A percentile compares a stretch with the other conserved stretches of the same genome.
Conservation (phyloP, 2,329 filamentous ascomycete genomes). For the Verticillium klebahnii region DNA sequence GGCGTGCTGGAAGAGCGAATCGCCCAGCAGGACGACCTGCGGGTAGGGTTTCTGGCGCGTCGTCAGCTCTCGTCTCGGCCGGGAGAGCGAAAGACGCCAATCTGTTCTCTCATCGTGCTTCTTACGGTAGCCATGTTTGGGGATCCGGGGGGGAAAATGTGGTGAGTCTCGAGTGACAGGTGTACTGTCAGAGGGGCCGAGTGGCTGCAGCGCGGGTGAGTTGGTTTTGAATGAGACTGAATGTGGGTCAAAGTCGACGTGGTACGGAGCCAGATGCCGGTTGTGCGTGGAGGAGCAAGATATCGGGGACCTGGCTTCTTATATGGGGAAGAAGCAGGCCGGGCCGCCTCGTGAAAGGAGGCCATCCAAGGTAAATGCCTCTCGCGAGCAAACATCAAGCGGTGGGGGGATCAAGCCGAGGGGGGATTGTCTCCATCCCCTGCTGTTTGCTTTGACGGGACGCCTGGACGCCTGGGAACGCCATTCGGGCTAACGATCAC, state of each 20-base stretch:
- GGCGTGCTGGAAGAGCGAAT: slow-evolving; percentile 76
- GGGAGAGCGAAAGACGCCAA: too few relatives aligned
- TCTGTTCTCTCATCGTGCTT: not conserved
- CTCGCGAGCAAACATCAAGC: not conserved
- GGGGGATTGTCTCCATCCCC: not conserved
- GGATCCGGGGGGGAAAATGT: not conserved
- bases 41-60: slow-evolving; percentile 41
- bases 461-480: not conserved
- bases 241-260: not conserved
- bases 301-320: not conserved
- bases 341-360: not conserved
- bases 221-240: not conserved
- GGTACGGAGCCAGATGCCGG: not conserved
- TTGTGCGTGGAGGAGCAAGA: not conserved
- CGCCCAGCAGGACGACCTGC: slow-evolving; percentile 81
- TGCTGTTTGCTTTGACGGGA: not conserved
- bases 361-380: not conserved
- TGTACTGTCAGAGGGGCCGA: not conserved
- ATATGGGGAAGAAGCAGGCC: not conserved
- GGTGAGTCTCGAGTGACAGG: not conserved
- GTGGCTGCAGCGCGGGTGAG: not conserved
- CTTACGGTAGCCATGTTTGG: not conserved
- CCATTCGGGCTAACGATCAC: slow-evolving; percentile 7
- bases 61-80: not conserved
- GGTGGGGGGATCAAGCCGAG: not conserved